Conservation (phyloP, 1,139 yeast genomes). For the Lodderomyces parapsilosis region DNA sequence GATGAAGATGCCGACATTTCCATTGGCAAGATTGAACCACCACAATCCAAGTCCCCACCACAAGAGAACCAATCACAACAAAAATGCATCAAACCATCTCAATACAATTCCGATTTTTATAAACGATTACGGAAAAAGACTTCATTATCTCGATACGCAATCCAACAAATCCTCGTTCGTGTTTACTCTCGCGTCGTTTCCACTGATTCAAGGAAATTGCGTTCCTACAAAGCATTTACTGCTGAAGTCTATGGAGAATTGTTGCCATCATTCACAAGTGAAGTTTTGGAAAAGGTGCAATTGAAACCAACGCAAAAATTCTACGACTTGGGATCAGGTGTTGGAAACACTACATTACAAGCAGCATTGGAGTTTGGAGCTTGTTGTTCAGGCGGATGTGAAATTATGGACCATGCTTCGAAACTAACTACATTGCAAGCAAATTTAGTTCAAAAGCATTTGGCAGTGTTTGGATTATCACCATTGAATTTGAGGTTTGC, state of each 20-base stretch:
- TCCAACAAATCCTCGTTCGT: conserved; percentile 70
- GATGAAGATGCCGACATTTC: conserved; percentile 4
- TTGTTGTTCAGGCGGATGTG: conserved; percentile 77
- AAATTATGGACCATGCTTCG: conserved; percentile 82
- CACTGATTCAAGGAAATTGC: conserved; percentile 63
- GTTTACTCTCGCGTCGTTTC: conserved; percentile 78
- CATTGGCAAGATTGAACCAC: conserved; percentile 2
- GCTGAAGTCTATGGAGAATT: conserved; percentile 92
- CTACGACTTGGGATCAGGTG: conserved; percentile 90
- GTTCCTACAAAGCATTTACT: conserved; percentile 81
- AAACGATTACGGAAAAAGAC: conserved; percentile 29
- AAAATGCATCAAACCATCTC: conserved; percentile 6
- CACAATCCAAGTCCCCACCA: conserved; percentile 10
- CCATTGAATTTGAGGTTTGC: conserved; percentile 58
- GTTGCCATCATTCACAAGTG: conserved; percentile 72
- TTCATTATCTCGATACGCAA: conserved; percentile 52
- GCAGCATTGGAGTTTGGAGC: conserved; percentile 89
- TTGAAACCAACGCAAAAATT: conserved; percentile 56
- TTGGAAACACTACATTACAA: conserved; percentile 87
- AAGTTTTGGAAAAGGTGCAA: conserved; percentile 63
- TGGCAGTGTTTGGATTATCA: conserved; percentile 61
- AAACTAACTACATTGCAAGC: conserved; percentile 61
- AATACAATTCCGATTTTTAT: conserved; percentile 30
- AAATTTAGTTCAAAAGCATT: conserved; percentile 55
- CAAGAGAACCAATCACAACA: too few species aligned